phyloP scores from a whole-genome alignment of 768 basidiomycete species.

The Hygrocybe coccinea region DNA sequence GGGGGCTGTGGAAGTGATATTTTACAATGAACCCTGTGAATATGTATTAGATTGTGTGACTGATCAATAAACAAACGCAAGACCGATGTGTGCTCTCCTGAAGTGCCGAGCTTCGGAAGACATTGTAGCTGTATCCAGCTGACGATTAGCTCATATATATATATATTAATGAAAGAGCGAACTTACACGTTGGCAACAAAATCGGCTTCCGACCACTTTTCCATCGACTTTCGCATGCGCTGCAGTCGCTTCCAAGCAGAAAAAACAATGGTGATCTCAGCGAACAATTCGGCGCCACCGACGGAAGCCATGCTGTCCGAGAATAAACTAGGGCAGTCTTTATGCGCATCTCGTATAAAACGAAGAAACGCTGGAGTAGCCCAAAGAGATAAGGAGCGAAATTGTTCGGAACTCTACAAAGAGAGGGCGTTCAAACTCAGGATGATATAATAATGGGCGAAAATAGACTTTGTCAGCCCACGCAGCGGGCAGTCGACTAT shows the following conservation, averaged over 20 bases:
- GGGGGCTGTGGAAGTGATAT: constrained; percentile 47
- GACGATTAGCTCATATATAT: neutral
- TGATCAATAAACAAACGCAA: constrained; percentile 12
- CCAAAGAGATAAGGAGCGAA: constrained; percentile 20
- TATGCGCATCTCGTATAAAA: constrained; percentile 28
- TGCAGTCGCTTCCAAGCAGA: constrained; percentile 42
- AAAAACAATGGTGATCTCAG: constrained; percentile 39
- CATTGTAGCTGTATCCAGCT: constrained; percentile 37
- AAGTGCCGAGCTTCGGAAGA: constrained; percentile 45
- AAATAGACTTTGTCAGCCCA: constrained; percentile 41
- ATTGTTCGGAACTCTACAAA: constrained; percentile 23
- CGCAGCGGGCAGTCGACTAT: constrained; percentile 31
- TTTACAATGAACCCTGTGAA: constrained; percentile 42
- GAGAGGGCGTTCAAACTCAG: neutral
- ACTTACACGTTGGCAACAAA: constrained; percentile 52
- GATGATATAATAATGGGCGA: neutral
- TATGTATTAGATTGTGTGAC: neutral
- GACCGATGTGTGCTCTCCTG: constrained; percentile 41
- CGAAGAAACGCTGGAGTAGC: constrained; percentile 24
- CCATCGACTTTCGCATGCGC: constrained; percentile 40
- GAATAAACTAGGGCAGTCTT: constrained; percentile 39
- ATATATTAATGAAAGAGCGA: neutral
- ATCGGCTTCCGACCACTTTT: constrained; percentile 52
- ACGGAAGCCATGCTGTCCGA: constrained; percentile 19
- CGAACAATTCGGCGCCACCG: constrained; percentile 25